Evolutionary conservation across 805 yeast species (phyloP).

Genomic region (Suhomyces prunicola): DNA sequence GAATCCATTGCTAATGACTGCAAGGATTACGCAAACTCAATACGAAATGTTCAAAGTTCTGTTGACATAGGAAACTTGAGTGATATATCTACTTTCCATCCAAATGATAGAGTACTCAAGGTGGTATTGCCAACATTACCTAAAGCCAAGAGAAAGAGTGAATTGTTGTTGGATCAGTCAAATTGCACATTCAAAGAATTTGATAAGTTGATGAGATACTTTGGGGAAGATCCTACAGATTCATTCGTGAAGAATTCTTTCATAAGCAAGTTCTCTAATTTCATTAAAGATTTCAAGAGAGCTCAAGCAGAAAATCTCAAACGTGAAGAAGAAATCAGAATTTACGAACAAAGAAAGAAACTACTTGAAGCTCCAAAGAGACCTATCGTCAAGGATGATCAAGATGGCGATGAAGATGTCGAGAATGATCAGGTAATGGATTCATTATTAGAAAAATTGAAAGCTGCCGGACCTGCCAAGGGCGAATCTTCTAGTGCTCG

Average conservation of each 20-base stretch:
- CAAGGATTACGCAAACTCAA: conserved; percentile 47
- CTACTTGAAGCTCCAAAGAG: conserved; percentile 49
- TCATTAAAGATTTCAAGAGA: conserved; percentile 57
- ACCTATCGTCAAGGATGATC: conserved; percentile 18
- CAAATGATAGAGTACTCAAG: conserved; percentile 57
- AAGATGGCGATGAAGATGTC: conserved; percentile 30
- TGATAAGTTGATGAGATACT: conserved; percentile 60
- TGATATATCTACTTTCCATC: conserved; percentile 60
- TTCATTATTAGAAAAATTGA: conserved; percentile 75
- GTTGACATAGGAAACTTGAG: conserved; percentile 63
- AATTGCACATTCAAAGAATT: conserved; percentile 49
- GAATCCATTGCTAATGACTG: conserved; percentile 63
- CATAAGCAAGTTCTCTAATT: conserved; percentile 58
- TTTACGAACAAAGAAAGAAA: conserved; percentile 74
- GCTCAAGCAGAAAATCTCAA: conserved; percentile 64
- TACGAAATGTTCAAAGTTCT: conserved; percentile 51
- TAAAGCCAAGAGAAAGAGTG: conserved; percentile 53
- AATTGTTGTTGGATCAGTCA: conserved; percentile 49
- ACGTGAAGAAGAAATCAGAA: conserved; percentile 63
- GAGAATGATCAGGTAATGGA: conserved; percentile 70
- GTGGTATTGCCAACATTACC: conserved; percentile 53
- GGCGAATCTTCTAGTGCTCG: conserved; percentile 79
- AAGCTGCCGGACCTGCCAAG: conserved; percentile 77
- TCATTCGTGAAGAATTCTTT: conserved; percentile 56
- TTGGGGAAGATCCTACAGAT: conserved; percentile 66